phyloP scores from a whole-genome alignment of 352 stramenopile genomes.

The Phytophthora ohioensis region DNA sequence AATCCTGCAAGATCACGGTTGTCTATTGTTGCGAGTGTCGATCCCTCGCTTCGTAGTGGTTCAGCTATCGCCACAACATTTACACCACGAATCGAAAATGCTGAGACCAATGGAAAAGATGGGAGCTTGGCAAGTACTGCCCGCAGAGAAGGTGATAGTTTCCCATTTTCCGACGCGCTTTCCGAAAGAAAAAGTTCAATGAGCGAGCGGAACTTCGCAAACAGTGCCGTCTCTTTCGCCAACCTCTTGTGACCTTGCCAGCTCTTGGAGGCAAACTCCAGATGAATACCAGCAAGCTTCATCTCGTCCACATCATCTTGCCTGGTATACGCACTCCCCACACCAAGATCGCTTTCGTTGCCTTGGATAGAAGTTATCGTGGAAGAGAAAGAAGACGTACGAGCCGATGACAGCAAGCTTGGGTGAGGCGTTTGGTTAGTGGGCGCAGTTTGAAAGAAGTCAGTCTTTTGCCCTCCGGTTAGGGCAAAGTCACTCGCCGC shows the following conservation, averaged over 20 bases:
- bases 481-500: slow-evolving; percentile 43
- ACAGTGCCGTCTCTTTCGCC: slow-evolving; percentile 52
- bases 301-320: slow-evolving; percentile 63
- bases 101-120: slow-evolving; percentile 61
- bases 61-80: slow-evolving; percentile 67
- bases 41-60: slow-evolving; percentile 44
- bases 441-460: slow-evolving; percentile 21
- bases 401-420: slow-evolving; percentile 40
- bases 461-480: slow-evolving; percentile 22
- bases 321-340: background rate
- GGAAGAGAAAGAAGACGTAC: slow-evolving; percentile 38
- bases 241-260: slow-evolving; percentile 79
- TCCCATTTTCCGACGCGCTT: slow-evolving; percentile 38
- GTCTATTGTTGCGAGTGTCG: slow-evolving; percentile 52
- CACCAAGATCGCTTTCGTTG: slow-evolving; percentile 7
- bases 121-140: slow-evolving; percentile 54
- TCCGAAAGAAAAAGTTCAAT: slow-evolving; percentile 61
- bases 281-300: slow-evolving; percentile 59
- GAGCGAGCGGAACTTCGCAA: slow-evolving; percentile 63
- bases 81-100: slow-evolving; percentile 68
- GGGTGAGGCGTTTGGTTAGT: slow-evolving; percentile 1
- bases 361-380: slow-evolving; percentile 6
- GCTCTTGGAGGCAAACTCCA: slow-evolving; percentile 72
- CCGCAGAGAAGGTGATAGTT: slow-evolving; percentile 22
- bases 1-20: slow-evolving; percentile 64